phyloP scores from a whole-genome alignment of 2,329 filamentous ascomycete species.

The Alternaria triticimaculans region DNA sequence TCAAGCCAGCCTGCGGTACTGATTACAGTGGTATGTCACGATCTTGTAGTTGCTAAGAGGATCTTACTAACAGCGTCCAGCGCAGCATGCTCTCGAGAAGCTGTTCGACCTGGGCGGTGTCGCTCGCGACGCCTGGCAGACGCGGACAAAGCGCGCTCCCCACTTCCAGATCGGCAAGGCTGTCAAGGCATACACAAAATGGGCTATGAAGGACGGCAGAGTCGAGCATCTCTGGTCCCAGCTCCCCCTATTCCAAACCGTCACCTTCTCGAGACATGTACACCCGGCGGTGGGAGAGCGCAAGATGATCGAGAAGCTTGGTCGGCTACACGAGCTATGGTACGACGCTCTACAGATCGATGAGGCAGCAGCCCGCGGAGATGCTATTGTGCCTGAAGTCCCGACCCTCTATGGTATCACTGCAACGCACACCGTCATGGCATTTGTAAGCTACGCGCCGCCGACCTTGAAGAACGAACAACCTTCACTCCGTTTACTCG shows the following conservation, averaged over 20 bases:
- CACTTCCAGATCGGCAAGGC: constrained; percentile 50
- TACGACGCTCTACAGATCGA: constrained; percentile 43
- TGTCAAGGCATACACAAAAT: constrained; percentile 58
- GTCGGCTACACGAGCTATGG: constrained; percentile 53
- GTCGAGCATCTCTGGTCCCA: constrained; percentile 46
- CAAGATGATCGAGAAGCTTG: constrained; percentile 54
- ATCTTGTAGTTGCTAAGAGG: not conserved
- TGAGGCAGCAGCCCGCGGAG: constrained; percentile 8
- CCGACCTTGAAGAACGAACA: constrained; percentile 34
- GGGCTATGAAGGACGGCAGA: constrained; percentile 60
- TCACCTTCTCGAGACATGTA: constrained; percentile 50
- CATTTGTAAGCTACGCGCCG: constrained; percentile 59
- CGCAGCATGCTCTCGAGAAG: constrained; percentile 58
- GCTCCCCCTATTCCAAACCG: constrained; percentile 56
- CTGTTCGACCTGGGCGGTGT: constrained; percentile 60
- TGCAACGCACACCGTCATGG: constrained; percentile 60
- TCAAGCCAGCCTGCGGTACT: constrained; percentile 52
- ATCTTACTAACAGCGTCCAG: constrained; percentile 37
- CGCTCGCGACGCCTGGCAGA: constrained; percentile 58
- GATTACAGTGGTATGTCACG: constrained; percentile 54
- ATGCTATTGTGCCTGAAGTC: constrained; percentile 22
- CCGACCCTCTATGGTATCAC: constrained; percentile 64
- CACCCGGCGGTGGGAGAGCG: constrained; percentile 50
- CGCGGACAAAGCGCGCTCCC: constrained; percentile 46
- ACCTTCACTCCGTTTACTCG: constrained; percentile 51